Base-by-base conservation (phyloP, 176 grass and related monocot genomes). In the Leersia perrieri region DNA sequence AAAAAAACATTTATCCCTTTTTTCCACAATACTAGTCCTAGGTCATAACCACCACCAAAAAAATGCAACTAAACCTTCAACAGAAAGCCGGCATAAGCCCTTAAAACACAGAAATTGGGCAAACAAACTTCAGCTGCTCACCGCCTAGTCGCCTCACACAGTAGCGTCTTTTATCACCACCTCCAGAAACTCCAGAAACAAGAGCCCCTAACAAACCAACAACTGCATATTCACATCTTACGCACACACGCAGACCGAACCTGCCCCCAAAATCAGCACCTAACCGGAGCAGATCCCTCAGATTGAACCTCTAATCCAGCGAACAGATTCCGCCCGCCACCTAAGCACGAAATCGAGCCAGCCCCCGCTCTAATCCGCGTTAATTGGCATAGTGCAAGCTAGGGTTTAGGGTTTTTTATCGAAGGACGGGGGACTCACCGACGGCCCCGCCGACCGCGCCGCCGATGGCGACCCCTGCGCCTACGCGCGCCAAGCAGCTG, bases 391-490 rank as follows among this genome's bases (percentile, higher is more conserved):
- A 13, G n/a, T n/a, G n/a, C 26, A 12, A 64, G 67, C 74, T 88
- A 88, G 91, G 85, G 85, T 88, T 88, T 88, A 89, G 81, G 83
- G 76, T 66, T 84, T 66, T 84, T 58, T 85, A 67, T 23, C 11
- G 40, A 20, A 42, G 23, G 27, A 72, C 9, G 36, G 36, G 36
- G 36, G 12, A 20, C 5, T 82, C 94, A 98, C 95, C 95, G 27
- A 95, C 83, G 11, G 95, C 95, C 57, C 92, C 95, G 42, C 95
- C 95, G 40, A 98, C 78, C 7, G 88, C 88, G 41, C 92, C 92
- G 69, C 95, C 95, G 42, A 98, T 57, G 11, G 84, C 90, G 22
- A 72, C 92, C 38, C 95, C 95, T 16, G 86, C 95, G 49, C 88
- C 86, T 27, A 98, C 72, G 53, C 92, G 90, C 83, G 90, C 86